Base-by-base conservation (phyloP, 805 yeast genomes). In the Candida andamanensis region DNA sequence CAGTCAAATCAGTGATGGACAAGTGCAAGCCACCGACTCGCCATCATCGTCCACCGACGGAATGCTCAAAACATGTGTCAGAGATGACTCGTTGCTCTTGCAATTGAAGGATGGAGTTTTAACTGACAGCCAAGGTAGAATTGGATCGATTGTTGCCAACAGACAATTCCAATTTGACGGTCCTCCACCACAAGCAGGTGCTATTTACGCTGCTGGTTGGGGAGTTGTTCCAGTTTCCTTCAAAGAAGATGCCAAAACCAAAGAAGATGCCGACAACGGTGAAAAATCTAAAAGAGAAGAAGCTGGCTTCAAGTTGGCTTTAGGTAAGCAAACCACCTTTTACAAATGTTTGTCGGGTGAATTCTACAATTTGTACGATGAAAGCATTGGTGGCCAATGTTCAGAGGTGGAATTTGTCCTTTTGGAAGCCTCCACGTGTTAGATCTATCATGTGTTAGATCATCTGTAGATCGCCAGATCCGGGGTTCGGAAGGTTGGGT, bases 121-220 rank as follows among this genome's bases (percentile, higher is more conserved):
- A 39, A 58, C 59, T 21, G 71, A 65, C 41, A 38, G 54, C n/a
- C 36, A 56, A 40, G 66, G 63, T 27, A 60, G 71, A 56, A 45
- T 64, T 39, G 71, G 71, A 33, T 60, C 67, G 26, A 64, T 65
- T 50, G 71, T 65, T 41, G 69, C 71, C 36, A 65, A 65, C 58
- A 71, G 82, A 67, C 90, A 81, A 67, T 77, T 79, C 72, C 85
- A 78, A 63, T 78, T 78, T 52, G 85, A 80, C 54, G 85, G 85
- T 54, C 85, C 85, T 36, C 80, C 84, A 63, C 87, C 89, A 52
- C 90, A 81, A 69, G 85, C 82, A 20, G 84, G 83, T 59, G 69
- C 83, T 37, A 71, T 77, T 46, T 74, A 69, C 49, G 80, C 83
- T 42, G 74, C 71, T 28, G 80, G 81, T 39, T 74, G 80, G 81